Percentiles rank a stretch among this genome's conserved stretches.
Evolutionary conservation across 148 eudicot genomes (phyloP).

Genomic region (Oxyria digyna): DNA sequence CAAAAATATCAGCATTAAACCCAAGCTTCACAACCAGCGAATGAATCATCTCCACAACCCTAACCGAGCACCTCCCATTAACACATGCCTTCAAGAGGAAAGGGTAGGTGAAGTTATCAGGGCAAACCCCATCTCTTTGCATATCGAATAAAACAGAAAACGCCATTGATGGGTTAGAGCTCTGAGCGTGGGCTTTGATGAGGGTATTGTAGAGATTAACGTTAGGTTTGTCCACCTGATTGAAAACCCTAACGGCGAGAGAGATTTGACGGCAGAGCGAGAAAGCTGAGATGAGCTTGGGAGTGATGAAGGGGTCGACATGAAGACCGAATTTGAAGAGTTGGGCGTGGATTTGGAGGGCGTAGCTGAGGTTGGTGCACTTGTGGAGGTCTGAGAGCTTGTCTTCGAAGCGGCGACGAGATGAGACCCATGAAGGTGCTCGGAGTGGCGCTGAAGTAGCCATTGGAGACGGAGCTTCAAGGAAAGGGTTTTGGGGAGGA

Average conservation of each 20-base stretch:
- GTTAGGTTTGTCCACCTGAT: conserved; percentile 45
- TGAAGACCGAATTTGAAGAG: conserved; percentile 57
- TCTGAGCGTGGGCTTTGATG: conserved; percentile 42
- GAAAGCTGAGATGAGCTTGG: conserved; percentile 57
- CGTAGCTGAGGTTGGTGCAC: conserved; percentile 39
- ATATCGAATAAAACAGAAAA: conserved; percentile 35
- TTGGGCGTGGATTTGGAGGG: conserved; percentile 63
- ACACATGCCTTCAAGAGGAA: conserved; percentile 46
- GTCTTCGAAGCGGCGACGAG: conserved; percentile 56
- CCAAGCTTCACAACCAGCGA: conserved; percentile 51
- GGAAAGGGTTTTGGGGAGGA: too few relatives aligned
- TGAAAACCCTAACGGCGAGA: conserved; percentile 38
- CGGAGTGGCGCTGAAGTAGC: conserved; percentile 23
- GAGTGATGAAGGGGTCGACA: conserved; percentile 35
- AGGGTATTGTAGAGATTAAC: conserved; percentile 52
- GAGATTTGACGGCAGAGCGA: conserved; percentile 40
- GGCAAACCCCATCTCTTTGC: conserved; percentile 29
- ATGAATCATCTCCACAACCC: conserved; percentile 52
- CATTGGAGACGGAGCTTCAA: conserved; percentile 10
- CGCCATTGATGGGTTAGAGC: conserved; percentile 30
- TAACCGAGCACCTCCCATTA: conserved; percentile 9
- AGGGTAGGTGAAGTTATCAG: conserved; percentile 68
- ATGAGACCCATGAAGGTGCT: conserved; percentile 59
- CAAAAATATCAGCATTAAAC: conserved; percentile 45
- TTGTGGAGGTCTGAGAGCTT: conserved; percentile 53